These are phyloP conservation scores for Aspergillus fumigatus DNA, from an alignment of 2,329 filamentous ascomycete genomes.

Conservation along the genomic window DNA sequence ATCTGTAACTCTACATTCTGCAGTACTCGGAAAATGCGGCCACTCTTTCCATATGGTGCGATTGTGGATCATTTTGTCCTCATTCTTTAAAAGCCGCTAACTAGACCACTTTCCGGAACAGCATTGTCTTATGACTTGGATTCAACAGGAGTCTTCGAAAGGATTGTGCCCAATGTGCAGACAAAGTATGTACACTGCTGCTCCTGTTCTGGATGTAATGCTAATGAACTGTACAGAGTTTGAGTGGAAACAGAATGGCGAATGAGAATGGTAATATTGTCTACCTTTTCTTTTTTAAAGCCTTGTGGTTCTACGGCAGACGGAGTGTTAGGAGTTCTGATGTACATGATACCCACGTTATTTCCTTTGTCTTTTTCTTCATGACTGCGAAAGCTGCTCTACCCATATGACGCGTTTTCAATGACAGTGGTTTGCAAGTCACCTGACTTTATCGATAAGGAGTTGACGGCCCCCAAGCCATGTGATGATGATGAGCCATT, in stretches of 20 bases:
- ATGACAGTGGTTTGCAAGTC: neutral
- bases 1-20: neutral
- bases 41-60: constrained; percentile 95
- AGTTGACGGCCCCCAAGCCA: constrained; percentile 5
- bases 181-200: constrained; percentile 60
- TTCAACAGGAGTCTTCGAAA: constrained; percentile 87
- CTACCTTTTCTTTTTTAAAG: neutral
- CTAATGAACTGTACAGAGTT: constrained; percentile 41
- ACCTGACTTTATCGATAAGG: constrained; percentile 28
- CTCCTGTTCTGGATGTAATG: neutral
- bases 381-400: neutral
- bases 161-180: constrained; percentile 98
- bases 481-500: neutral
- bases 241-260: constrained; percentile 47
- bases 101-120: constrained; percentile 33
- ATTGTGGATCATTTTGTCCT: constrained; percentile 11
- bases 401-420: neutral
- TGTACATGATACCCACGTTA: constrained; percentile 17
- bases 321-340: constrained; percentile 6
- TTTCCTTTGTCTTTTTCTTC: constrained; percentile 5
- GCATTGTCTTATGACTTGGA: constrained; percentile 88
- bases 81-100: neutral
- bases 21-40: constrained; percentile 92
- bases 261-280: constrained; percentile 14
- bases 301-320: neutral